A percentile compares a stretch with the other conserved stretches of the same genome.
These are phyloP conservation scores for Macrolepiota dolichaula DNA, from an alignment of 768 basidiomycete genomes.

Conservation along the genomic window DNA sequence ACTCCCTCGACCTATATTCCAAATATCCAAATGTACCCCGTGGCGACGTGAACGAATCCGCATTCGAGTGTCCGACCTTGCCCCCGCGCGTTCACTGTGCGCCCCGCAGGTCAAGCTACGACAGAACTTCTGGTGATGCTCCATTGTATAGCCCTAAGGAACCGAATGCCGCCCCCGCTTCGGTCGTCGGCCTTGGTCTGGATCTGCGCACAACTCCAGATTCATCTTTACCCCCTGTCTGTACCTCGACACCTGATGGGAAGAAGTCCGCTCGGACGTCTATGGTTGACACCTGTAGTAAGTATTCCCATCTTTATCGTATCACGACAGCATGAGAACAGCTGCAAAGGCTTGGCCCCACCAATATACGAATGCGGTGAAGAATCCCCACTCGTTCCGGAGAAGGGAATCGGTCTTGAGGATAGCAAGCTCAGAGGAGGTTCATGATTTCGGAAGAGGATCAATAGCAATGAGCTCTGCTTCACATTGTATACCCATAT, in stretches of 20 bases:
- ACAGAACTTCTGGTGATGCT: neutral
- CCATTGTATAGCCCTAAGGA: neutral
- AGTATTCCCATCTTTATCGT: neutral
- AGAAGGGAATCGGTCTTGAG: too few species aligned
- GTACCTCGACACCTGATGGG: neutral
- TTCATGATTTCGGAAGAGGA: too few species aligned
- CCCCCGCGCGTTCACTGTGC: neutral
- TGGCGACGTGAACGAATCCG: slow-evolving; percentile 17
- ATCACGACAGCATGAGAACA: neutral
- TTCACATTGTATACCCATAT: neutral
- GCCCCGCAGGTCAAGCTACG: neutral
- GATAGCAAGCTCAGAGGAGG: too few species aligned
- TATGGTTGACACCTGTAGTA: neutral
- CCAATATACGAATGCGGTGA: neutral
- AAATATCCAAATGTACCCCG: slow-evolving; percentile 21
- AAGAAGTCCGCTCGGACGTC: neutral
- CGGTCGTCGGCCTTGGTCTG: neutral
- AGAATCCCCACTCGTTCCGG: neutral
- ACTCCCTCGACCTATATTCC: slow-evolving; percentile 22
- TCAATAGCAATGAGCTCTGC: neutral
- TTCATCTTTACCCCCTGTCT: neutral
- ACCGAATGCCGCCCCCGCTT: neutral
- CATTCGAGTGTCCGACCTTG: slow-evolving; percentile 15
- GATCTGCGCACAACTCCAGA: neutral
- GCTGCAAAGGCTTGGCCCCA: neutral